Base-by-base conservation (phyloP, 345 rosid species). In the Acer yangbiense region DNA sequence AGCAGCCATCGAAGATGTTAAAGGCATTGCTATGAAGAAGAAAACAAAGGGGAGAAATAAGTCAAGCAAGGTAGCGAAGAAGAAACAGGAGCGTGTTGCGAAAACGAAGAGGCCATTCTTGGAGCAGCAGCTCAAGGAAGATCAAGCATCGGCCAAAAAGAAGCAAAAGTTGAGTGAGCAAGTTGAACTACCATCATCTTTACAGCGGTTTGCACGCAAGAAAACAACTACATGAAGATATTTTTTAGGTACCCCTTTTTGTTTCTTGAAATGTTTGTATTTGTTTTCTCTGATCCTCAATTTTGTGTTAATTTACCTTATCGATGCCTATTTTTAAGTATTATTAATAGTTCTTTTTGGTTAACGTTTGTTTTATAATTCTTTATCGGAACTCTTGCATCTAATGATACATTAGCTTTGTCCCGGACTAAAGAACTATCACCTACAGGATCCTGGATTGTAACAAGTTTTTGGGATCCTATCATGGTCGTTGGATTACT, bases 41-140 rank as follows among this genome's bases (percentile, higher is more conserved):
- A 94, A 95, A 79, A 92, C 98, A 0, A 94, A 94, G 81, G 98
- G 98, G 8, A 91, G 93, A 89, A 91, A 75, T 77, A 95, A 91
- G 69, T 93, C 95, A 0, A 92, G 97, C 65, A 95, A 89, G 85
- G 78, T 39, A 73, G 81, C 85, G 0, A 91, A 83, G 88, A 94
- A 92, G 90, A 89, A 78, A 75, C 86, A 87, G 80, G 95, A 91
- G 62, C 17, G 83, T 62, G 80, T 91, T 12, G 84, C 72, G 32
- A 87, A 61, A 12, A 89, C 86, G 1, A 95, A 93, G 85, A 83
- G 90, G 66, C 94, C 92, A 23, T 90, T 91, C 89, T 68, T 89
- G 76, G 98, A 93, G 64, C 88, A 89, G 74, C 83, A 81, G 57
- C 68, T 43, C 75, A 80, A 77, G 21, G 86, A 77, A 8, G 81